Conservation (phyloP, 352 stramenopile genomes). For the Phytophthora cactorum region DNA sequence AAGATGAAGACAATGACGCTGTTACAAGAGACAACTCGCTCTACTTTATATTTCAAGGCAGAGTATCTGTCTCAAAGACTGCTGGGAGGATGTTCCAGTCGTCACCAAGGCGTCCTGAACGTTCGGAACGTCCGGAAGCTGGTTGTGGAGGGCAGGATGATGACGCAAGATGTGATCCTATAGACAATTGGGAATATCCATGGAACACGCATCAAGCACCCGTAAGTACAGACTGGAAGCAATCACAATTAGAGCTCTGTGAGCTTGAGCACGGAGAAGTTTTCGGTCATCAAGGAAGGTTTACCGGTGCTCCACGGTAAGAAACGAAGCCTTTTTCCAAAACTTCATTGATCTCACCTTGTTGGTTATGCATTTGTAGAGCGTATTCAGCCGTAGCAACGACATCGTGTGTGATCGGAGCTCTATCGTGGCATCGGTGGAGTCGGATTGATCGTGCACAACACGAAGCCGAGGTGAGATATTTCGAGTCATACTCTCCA, state of each 20-base stretch:
- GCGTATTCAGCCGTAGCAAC: conserved; percentile 36
- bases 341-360: not conserved
- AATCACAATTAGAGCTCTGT: conserved; percentile 35
- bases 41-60: conserved; percentile 41
- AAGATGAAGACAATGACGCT: conserved; percentile 13
- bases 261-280: conserved; percentile 32
- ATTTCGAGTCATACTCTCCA: not conserved
- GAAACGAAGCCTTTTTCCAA: not conserved
- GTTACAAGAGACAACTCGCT: conserved; percentile 11
- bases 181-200: conserved; percentile 23
- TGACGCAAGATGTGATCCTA: conserved; percentile 4
- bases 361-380: conserved; percentile 7
- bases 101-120: conserved; percentile 9
- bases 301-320: conserved; percentile 28
- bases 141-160: conserved; percentile 8
- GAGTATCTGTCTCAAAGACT: conserved; percentile 35
- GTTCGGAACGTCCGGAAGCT: conserved; percentile 7
- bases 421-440: conserved; percentile 45
- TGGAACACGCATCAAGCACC: not conserved
- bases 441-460: conserved; percentile 36
- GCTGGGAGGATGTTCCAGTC: conserved; percentile 29
- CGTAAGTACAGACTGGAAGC: conserved; percentile 24
- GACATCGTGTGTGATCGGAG: conserved; percentile 31
- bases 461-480: conserved; percentile 34
- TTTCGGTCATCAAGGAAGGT: conserved; percentile 42